Evolutionary conservation across 2,329 filamentous ascomycete species (phyloP).

Genomic region (Hirsutella rhossiliensis): DNA sequence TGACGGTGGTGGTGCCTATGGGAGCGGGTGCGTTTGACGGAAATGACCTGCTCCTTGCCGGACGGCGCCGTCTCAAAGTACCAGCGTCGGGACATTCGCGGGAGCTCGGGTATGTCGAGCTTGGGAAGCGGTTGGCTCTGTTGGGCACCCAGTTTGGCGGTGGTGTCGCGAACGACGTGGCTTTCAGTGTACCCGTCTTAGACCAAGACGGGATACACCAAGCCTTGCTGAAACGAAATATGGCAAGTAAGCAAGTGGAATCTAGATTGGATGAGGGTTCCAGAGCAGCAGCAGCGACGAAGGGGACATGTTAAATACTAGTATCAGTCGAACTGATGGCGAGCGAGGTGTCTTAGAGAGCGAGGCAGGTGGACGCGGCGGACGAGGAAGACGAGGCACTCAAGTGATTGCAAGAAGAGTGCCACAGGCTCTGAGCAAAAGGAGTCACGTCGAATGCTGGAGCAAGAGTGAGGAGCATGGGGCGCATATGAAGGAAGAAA

Average conservation of each 20-base stretch:
- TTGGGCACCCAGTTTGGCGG: slow-evolving; percentile 9
- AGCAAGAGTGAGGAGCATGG: not conserved
- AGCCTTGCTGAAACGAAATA: not conserved
- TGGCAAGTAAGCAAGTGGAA: not conserved
- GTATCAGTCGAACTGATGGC: too few species aligned
- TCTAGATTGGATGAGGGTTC: not conserved
- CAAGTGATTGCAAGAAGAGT: too few species aligned
- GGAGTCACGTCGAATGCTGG: not conserved
- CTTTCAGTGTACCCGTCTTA: slow-evolving; percentile 1
- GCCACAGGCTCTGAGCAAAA: too few species aligned
- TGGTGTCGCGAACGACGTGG: not conserved
- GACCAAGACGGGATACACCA: slow-evolving; percentile 1
- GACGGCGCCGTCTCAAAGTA: slow-evolving; percentile 22
- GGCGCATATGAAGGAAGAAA: not conserved
- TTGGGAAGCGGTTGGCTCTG: slow-evolving; percentile 3
- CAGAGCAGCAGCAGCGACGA: not conserved
- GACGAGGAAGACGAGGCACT: too few species aligned
- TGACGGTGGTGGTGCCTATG: slow-evolving; percentile 18
- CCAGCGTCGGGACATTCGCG: slow-evolving; percentile 21
- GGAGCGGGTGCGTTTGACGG: slow-evolving; percentile 26
- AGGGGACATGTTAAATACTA: too few species aligned
- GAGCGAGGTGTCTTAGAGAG: too few species aligned
- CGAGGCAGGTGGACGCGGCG: too few species aligned
- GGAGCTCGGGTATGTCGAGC: slow-evolving; percentile 1
- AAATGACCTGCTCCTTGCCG: slow-evolving; percentile 23